These are phyloP conservation scores for Aspergillus olivimuriae DNA, from an alignment of 495 filamentous ascomycete species.

Conservation along the genomic window DNA sequence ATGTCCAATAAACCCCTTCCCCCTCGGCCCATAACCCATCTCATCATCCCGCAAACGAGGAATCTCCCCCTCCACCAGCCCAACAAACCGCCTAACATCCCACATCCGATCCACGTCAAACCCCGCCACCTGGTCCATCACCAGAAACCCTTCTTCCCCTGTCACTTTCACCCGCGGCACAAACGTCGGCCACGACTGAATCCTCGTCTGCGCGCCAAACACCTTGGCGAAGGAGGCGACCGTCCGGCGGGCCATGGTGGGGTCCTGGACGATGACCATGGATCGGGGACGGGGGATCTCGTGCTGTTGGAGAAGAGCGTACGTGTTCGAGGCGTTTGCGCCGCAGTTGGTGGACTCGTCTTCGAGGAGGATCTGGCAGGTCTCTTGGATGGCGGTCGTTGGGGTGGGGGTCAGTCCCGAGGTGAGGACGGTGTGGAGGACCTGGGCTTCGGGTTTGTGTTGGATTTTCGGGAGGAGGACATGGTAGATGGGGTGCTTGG, in stretches of 20 bases:
- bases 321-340: slow-evolving; percentile 22
- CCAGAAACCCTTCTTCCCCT: background rate
- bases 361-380: slow-evolving; percentile 26
- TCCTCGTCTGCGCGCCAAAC: slow-evolving; percentile 16
- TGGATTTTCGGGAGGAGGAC: slow-evolving; percentile 13
- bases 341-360: slow-evolving; percentile 34
- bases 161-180: slow-evolving; percentile 16
- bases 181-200: slow-evolving; percentile 28
- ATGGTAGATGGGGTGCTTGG: slow-evolving; percentile 15
- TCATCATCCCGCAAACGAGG: slow-evolving; percentile 30
- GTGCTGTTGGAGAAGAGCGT: slow-evolving; percentile 19
- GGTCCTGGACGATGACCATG: slow-evolving; percentile 30
- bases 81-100: slow-evolving; percentile 21
- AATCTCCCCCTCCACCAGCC: slow-evolving; percentile 27
- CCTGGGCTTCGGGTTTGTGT: slow-evolving; percentile 24
- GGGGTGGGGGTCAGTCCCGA: no score
- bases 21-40: slow-evolving; percentile 29
- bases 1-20: slow-evolving; percentile 30
- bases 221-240: slow-evolving; percentile 26
- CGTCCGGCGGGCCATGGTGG: slow-evolving; percentile 32
- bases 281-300: slow-evolving; percentile 11
- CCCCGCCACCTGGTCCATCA: no score
- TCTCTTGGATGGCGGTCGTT: no score
- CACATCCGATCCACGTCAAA: slow-evolving; percentile 12
- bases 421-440: slow-evolving; percentile 25